Conservation (phyloP, 768 basidiomycete species). For the Clavaria fumosa region DNA sequence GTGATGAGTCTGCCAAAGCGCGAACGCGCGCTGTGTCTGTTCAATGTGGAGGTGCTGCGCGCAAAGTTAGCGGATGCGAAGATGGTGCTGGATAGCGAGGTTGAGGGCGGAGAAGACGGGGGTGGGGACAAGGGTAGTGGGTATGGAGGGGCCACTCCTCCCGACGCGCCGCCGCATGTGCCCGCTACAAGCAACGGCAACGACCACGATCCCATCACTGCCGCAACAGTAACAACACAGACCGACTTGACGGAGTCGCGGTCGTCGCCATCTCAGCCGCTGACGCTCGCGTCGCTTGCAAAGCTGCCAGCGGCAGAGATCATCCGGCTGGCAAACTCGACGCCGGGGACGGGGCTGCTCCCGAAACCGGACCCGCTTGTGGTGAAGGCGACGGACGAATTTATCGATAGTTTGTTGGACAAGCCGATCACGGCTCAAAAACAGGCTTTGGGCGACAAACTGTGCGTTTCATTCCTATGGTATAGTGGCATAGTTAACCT, state of each 20-base stretch:
- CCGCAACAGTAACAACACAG: constrained; percentile 51
- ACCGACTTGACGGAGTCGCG: constrained; percentile 38
- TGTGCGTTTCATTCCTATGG: constrained; percentile 27
- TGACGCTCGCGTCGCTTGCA: constrained; percentile 60
- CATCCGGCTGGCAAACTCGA: constrained; percentile 41
- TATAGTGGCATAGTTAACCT: background rate
- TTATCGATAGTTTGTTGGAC: constrained; percentile 45
- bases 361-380: constrained; percentile 59
- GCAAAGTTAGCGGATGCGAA: constrained; percentile 72
- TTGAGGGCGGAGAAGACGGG: constrained; percentile 28
- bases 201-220: constrained; percentile 50
- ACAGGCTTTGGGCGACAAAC: constrained; percentile 66
- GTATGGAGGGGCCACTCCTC: constrained; percentile 11
- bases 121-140: constrained; percentile 11
- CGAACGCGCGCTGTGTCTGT: constrained; percentile 82
- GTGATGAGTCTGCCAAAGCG: constrained; percentile 79
- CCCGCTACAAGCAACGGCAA: constrained; percentile 33
- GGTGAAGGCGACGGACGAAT: constrained; percentile 54
- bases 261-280: too few species aligned
- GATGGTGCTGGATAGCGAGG: constrained; percentile 62
- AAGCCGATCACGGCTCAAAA: constrained; percentile 50
- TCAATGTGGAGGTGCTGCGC: constrained; percentile 68
- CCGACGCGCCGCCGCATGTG: constrained; percentile 34
- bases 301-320: constrained; percentile 65
- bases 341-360: constrained; percentile 39